Percentiles rank a stretch among this genome's conserved stretches.
These are phyloP conservation scores for Aspergillus bombycis DNA, from an alignment of 2,329 filamentous ascomycete genomes.

Conservation along the genomic window DNA sequence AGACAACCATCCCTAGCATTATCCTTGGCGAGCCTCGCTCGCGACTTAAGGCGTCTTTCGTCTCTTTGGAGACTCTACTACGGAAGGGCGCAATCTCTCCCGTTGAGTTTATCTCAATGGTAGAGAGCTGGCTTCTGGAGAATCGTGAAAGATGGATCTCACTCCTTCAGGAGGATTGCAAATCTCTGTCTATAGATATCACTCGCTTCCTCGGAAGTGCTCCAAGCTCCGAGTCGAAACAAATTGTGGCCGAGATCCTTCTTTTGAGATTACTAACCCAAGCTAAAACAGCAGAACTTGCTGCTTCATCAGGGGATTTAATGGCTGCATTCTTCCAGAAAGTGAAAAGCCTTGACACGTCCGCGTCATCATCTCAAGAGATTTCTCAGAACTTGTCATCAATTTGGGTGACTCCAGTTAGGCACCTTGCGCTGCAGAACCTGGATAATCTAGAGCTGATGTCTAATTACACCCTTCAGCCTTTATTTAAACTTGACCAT, in stretches of 20 bases:
- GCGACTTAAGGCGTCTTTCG: slow-evolving; percentile 40
- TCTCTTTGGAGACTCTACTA: slow-evolving; percentile 41
- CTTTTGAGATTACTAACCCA: slow-evolving; percentile 36
- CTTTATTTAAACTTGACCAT: slow-evolving; percentile 38
- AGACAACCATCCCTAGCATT: slow-evolving; percentile 39
- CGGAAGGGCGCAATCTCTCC: slow-evolving; percentile 41
- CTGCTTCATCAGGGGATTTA: slow-evolving; percentile 32
- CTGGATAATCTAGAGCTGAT: slow-evolving; percentile 39
- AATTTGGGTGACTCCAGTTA: slow-evolving; percentile 42
- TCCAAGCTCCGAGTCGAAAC: slow-evolving; percentile 11
- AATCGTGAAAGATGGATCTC: slow-evolving; percentile 36
- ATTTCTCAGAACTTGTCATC: slow-evolving; percentile 21
- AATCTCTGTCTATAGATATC: slow-evolving; percentile 32
- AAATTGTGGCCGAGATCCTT: slow-evolving; percentile 34
- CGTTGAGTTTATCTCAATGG: slow-evolving; percentile 33
- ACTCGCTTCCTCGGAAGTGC: slow-evolving; percentile 19
- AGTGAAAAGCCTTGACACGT: slow-evolving; percentile 21
- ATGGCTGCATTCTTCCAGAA: slow-evolving; percentile 36
- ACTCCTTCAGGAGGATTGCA: slow-evolving; percentile 36
- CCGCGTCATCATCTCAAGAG: slow-evolving; percentile 3
- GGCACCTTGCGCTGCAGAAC: slow-evolving; percentile 40
- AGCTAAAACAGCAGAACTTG: slow-evolving; percentile 33
- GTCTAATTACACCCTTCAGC: slow-evolving; percentile 40
- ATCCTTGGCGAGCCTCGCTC: slow-evolving; percentile 44
- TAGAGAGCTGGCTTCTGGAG: slow-evolving; percentile 38